phyloP scores from a whole-genome alignment of 2,329 filamentous ascomycete genomes.

The Ophiostoma ulmi region DNA sequence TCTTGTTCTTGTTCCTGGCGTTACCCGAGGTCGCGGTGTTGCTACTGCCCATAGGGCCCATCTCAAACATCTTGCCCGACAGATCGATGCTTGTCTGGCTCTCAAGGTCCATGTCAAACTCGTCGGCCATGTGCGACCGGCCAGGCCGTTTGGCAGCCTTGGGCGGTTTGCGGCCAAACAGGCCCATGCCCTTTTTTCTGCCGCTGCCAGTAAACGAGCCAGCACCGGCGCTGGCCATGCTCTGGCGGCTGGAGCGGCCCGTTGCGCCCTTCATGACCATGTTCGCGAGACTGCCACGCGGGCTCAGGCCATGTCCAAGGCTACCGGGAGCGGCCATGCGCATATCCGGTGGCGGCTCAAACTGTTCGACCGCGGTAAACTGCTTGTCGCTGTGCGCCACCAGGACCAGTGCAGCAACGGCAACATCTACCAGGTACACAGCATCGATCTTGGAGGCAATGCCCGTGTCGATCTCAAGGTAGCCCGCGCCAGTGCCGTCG shows the following conservation, averaged over 20 bases:
- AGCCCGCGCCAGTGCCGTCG: conserved; percentile 55
- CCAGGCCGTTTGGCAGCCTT: conserved; percentile 24
- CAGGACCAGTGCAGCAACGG: conserved; percentile 54
- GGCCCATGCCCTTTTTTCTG: neutral
- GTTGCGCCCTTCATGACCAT: conserved; percentile 26
- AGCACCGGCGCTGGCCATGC: conserved; percentile 23
- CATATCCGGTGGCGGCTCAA: conserved; percentile 51
- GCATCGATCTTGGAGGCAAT: conserved; percentile 56
- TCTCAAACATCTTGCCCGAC: conserved; percentile 39
- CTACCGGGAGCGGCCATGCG: neutral
- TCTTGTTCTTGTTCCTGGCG: neutral
- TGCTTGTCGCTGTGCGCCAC: conserved; percentile 55
- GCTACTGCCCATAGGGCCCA: conserved; percentile 25
- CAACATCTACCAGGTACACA: conserved; percentile 59
- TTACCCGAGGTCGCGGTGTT: neutral
- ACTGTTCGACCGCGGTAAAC: conserved; percentile 47
- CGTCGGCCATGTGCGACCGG: conserved; percentile 43
- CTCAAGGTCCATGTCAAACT: conserved; percentile 59
- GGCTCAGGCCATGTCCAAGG: conserved; percentile 6
- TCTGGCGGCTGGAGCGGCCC: conserved; percentile 34
- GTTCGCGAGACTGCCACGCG: conserved; percentile 27
- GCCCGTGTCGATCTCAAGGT: conserved; percentile 56
- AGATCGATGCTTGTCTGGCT: conserved; percentile 50
- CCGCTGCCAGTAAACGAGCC: conserved; percentile 23
- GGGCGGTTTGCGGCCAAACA: conserved; percentile 26